These are phyloP conservation scores for Calycina marina DNA, from an alignment of 2,329 filamentous ascomycete species.

Conservation along the genomic window DNA sequence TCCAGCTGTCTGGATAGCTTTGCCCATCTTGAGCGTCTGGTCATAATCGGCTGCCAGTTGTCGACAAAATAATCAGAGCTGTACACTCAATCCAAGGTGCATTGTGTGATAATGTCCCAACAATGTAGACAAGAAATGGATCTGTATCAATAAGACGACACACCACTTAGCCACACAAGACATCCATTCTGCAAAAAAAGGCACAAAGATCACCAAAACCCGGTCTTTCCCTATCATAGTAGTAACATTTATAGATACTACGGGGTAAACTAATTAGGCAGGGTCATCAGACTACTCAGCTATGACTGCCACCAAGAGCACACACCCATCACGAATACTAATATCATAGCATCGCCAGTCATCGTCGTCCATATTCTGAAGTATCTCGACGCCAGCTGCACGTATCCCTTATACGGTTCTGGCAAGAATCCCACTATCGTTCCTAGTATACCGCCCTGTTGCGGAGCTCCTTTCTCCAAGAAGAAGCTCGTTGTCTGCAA, in stretches of 20 bases:
- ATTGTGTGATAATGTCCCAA: no score
- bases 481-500: constrained; percentile 59
- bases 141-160: no score
- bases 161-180: no score
- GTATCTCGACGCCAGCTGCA: constrained; percentile 48
- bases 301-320: constrained; percentile 18
- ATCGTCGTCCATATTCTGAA: constrained; percentile 58
- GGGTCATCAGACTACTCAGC: background rate
- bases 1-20: no score
- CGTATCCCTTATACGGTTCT: constrained; percentile 44
- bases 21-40: no score
- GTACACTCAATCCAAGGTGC: no score
- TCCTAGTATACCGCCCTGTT: constrained; percentile 46
- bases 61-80: no score
- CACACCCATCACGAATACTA: constrained; percentile 55
- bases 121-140: no score
- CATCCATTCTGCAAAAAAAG: background rate
- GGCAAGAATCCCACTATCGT: constrained; percentile 52
- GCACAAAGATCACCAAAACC: no score
- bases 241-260: no score
- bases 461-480: constrained; percentile 42
- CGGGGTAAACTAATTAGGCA: background rate
- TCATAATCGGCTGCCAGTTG: no score
- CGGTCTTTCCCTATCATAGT: no score
- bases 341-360: constrained; percentile 57